Conservation (phyloP, 257 asterid genomes). For the Mitragyna speciosa region DNA sequence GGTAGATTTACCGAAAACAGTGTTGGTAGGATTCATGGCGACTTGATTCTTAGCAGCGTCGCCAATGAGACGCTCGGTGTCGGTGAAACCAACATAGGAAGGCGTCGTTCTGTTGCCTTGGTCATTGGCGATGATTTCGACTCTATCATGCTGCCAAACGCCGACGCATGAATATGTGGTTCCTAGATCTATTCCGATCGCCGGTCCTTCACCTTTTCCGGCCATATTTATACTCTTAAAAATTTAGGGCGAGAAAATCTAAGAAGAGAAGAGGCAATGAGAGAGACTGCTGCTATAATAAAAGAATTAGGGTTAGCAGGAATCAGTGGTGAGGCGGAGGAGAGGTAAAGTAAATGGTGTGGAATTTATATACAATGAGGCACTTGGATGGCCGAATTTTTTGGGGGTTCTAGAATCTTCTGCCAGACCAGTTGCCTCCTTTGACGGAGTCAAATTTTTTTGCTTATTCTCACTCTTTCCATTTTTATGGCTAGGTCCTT, state of each 20-base stretch:
- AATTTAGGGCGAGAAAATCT: background rate
- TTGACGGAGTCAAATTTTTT: background rate
- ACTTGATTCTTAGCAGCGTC: slow-evolving; percentile 49
- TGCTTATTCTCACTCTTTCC: background rate
- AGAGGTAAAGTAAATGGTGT: background rate
- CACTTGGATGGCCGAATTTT: background rate
- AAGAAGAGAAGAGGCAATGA: background rate
- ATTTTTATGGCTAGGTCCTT: background rate
- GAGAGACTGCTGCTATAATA: background rate
- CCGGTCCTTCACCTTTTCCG: slow-evolving; percentile 46
- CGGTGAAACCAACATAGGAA: slow-evolving; percentile 44
- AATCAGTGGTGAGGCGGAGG: background rate
- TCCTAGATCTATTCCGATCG: slow-evolving; percentile 45
- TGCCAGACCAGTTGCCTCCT: background rate
- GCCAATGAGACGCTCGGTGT: slow-evolving; percentile 45
- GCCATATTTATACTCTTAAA: slow-evolving; percentile 24
- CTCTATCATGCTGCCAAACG: slow-evolving; percentile 47
- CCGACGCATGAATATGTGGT: slow-evolving; percentile 43
- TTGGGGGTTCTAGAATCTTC: slow-evolving; percentile 32
- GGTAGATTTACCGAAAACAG: slow-evolving; percentile 34
- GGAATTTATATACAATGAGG: background rate
- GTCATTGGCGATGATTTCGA: slow-evolving; percentile 43
- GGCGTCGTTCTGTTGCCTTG: slow-evolving; percentile 50
- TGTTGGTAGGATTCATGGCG: slow-evolving; percentile 46
- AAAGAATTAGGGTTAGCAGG: background rate